Evolutionary conservation across 164 flowering plant species (phyloP), one percentile per base, ranked within the genome.

Genomic region (Vitis amurensis): DNA sequence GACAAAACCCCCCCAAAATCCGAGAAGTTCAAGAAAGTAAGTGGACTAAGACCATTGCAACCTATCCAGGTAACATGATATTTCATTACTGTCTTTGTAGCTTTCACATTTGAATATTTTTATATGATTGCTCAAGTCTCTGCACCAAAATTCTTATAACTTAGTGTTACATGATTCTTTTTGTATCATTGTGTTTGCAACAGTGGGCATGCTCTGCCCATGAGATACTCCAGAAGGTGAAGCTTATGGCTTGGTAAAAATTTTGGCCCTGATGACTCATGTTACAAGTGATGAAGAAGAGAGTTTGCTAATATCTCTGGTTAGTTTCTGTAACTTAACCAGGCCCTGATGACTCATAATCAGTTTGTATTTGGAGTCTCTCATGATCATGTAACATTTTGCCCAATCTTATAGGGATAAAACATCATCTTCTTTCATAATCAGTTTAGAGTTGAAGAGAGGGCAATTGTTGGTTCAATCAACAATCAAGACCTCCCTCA

Each of bases 161-260:
- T 57, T 11, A 9, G 47, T 12, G 13, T 50, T 29, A 51, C 23
- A 60, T 69, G 0, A 27, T 8, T 19, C 44, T 50, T 48, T 68
- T 3, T 31, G 11, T 47, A 65, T 47, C n/a, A 11, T 72, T 19
- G 1, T 50, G 73, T 50, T 65, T 75, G 51, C 30, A 29, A 27
- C 78, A 92, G 99, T 95, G 98, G 99, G 99, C 48, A 91, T 95
- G 99, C 94, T 93, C 73, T 95, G 99, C 77, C 99, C 99, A 4
- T 95, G 99, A 84, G 98, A 95, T 81, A 93, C 99, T 74, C 99
- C 99, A 56, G 99, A 93, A 83, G 98, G 98, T 68, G 99, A 95
- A 86, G 76, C 97, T 63, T 95, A 98, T 82, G 97, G 99, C 66
- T 77, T 93, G 78, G 97, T 90, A 16, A 95, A 95, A 72, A 91